These are phyloP conservation scores for Verticillium nonalfalfae DNA, from an alignment of 2,329 filamentous ascomycete genomes.

Conservation along the genomic window DNA sequence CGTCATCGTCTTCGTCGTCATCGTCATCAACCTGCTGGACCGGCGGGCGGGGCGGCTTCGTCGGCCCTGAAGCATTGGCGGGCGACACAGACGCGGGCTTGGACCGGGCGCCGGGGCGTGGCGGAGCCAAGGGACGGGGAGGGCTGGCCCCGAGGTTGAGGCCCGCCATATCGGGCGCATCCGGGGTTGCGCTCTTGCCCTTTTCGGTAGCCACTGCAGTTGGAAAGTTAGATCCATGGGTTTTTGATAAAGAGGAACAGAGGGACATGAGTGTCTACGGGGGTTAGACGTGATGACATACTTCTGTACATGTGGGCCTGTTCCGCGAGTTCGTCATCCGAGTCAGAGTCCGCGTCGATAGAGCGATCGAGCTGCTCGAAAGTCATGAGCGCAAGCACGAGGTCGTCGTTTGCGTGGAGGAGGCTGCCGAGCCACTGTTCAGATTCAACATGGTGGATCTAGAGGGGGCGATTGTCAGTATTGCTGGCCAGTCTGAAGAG, in stretches of 20 bases:
- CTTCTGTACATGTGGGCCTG: constrained; percentile 60
- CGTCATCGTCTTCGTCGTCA: constrained; percentile 70
- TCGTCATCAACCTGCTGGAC: constrained; percentile 43
- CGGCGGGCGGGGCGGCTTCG: constrained; percentile 26
- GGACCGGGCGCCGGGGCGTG: constrained; percentile 35
- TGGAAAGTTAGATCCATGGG: constrained; percentile 11
- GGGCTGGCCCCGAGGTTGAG: constrained; percentile 33
- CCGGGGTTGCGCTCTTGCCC: constrained; percentile 38
- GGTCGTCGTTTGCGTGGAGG: constrained; percentile 89
- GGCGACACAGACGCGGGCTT: constrained; percentile 45
- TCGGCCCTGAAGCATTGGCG: constrained; percentile 27
- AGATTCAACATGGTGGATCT: constrained; percentile 84
- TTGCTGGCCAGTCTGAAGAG: constrained; percentile 12
- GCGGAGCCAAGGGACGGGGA: constrained; percentile 37
- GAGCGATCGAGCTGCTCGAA: constrained; percentile 91
- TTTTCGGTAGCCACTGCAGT: constrained; percentile 45
- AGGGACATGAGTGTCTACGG: no score
- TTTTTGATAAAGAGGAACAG: no score
- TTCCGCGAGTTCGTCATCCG: constrained; percentile 61
- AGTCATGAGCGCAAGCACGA: constrained; percentile 88
- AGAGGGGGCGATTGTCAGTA: neutral
- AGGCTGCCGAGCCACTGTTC: constrained; percentile 90
- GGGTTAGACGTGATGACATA: constrained; percentile 21
- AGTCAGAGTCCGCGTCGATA: constrained; percentile 69
- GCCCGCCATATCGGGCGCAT: constrained; percentile 35